phyloP scores from a whole-genome alignment of 306 rosid species.

The Malus orientalis region DNA sequence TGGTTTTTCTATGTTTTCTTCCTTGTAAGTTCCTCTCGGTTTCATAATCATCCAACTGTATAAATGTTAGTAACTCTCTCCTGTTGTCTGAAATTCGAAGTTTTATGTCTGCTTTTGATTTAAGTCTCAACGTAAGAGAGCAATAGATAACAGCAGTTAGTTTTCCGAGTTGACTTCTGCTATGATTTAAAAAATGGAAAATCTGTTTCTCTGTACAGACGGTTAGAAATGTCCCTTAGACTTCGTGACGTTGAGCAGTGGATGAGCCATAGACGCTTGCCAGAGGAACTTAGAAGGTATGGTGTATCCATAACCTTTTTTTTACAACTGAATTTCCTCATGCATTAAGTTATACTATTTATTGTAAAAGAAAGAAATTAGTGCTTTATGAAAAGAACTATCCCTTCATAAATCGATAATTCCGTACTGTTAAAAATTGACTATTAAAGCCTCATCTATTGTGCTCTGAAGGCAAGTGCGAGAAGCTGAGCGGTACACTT shows the following conservation, averaged over 20 bases:
- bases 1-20: background rate
- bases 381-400: background rate
- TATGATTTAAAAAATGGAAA: background rate
- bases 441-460: background rate
- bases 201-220: constrained; percentile 36
- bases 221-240: constrained; percentile 69
- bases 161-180: background rate
- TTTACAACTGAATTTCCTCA: background rate
- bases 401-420: background rate
- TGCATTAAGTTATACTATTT: background rate
- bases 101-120: background rate
- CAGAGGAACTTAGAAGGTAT: constrained; percentile 51
- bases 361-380: background rate
- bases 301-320: background rate
- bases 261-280: constrained; percentile 86
- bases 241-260: constrained; percentile 84
- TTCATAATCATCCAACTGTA: background rate
- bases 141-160: background rate
- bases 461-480: constrained; percentile 54
- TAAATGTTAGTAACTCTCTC: background rate
- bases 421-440: background rate
- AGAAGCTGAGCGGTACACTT: constrained; percentile 63
- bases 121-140: background rate
- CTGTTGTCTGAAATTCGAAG: background rate
- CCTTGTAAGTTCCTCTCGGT: background rate